Conservation (phyloP, 306 rosid genomes). For the Trichosanthes cucumerina region DNA sequence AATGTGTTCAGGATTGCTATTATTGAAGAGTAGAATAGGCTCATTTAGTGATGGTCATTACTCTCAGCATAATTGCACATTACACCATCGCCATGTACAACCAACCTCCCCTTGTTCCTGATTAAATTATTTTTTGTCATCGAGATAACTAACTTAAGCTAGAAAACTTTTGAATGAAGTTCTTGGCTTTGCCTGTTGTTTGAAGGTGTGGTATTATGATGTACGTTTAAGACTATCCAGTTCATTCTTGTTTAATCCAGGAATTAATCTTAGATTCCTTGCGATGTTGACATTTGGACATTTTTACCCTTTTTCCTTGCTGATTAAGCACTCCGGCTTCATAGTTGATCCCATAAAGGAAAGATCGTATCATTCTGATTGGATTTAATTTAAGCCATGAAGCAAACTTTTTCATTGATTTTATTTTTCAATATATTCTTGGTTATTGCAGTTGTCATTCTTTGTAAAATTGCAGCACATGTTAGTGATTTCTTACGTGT, state of each 20-base stretch:
- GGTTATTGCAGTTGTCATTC: neutral
- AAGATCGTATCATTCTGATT: neutral
- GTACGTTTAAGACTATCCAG: neutral
- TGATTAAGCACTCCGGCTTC: neutral
- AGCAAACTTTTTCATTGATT: neutral
- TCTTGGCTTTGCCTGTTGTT: neutral
- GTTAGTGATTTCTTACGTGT: neutral
- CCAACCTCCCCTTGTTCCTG: neutral
- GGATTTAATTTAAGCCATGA: neutral
- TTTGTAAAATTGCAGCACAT: neutral
- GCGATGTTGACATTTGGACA: neutral
- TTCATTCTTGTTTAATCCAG: neutral
- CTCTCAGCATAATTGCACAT: neutral
- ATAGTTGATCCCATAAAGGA: neutral
- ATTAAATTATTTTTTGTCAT: neutral
- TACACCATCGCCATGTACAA: neutral
- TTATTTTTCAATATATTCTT: neutral
- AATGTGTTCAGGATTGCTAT: neutral
- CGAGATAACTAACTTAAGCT: neutral
- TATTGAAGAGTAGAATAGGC: neutral
- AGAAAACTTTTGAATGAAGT: neutral
- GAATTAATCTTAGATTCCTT: neutral
- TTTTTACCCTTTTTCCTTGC: neutral
- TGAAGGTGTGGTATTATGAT: neutral
- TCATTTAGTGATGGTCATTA: neutral